These are phyloP conservation scores for Helianthus annuus DNA, from an alignment of 129 eudicot genomes.

Conservation along the genomic window DNA sequence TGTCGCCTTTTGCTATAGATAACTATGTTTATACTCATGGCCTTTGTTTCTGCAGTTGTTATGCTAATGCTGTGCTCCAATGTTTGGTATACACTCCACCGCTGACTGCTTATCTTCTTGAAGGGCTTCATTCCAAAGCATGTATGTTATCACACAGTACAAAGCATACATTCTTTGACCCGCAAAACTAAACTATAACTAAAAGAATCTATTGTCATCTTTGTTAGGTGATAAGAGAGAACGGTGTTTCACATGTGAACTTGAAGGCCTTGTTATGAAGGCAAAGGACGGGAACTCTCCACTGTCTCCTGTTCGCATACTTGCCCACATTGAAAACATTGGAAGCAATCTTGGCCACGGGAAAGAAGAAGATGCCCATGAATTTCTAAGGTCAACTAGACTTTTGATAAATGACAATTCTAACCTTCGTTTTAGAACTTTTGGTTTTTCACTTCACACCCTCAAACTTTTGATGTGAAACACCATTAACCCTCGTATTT, in stretches of 20 bases:
- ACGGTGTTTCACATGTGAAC: slow-evolving; percentile 89
- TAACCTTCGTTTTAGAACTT: no score
- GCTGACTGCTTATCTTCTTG: slow-evolving; percentile 71
- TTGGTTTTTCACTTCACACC: no score
- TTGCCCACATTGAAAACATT: slow-evolving; percentile 59
- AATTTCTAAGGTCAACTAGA: slow-evolving; percentile 62
- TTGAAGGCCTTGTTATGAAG: slow-evolving; percentile 60
- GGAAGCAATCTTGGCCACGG: slow-evolving; percentile 80
- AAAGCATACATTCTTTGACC: neutral
- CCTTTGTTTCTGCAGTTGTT: slow-evolving; percentile 66
- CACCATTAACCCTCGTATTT: no score
- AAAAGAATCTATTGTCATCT: slow-evolving; percentile 4
- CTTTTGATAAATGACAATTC: no score
- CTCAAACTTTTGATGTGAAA: no score
- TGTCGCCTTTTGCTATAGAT: no score
- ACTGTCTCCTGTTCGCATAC: slow-evolving; percentile 58
- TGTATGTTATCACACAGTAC: slow-evolving; percentile 49
- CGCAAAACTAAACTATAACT: neutral
- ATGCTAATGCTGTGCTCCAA: slow-evolving; percentile 93
- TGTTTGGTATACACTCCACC: slow-evolving; percentile 91
- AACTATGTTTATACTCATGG: neutral
- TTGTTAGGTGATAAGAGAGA: slow-evolving; percentile 65
- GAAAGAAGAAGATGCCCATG: slow-evolving; percentile 96
- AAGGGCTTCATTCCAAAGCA: slow-evolving; percentile 74
- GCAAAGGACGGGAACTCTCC: slow-evolving; percentile 62